Evolutionary conservation across 441 rosid genomes (phyloP), one percentile per base, ranked within the genome.

Genomic region (Populus hybrid): DNA sequence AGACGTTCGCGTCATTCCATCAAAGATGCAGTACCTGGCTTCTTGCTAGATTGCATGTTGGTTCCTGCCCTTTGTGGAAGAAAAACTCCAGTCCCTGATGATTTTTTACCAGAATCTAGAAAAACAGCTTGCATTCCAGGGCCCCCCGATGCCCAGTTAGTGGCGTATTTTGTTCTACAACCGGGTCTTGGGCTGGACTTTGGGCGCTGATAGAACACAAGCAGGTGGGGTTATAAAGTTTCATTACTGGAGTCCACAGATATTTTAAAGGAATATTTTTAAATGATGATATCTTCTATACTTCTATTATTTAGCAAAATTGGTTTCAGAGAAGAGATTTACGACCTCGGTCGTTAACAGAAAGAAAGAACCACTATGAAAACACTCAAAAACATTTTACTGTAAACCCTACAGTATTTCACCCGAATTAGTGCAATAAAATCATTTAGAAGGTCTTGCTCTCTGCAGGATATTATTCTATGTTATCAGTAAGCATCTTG

Each of bases 31-130:
- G n/a, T 80, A 91, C 98, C 92, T 83, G 97, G 84, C 76, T 81
- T 93, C 80, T 83, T 90, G 76, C 68, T 75, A 1, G 84, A 34
- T 69, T 78, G 88, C 5, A 78, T 73, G 75, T 77, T 82, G 67
- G 82, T 73, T 53, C 87, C 87, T 0, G 81, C 76, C 46, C 81
- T 82, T 28, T 75, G 86, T 2, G 99, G 99, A 69, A 94, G 89
- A 78, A 94, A 95, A 68, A 95, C 98, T 46, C 98, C 99, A 24
- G 99, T 95, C 7, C 99, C 98, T n/a, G 89, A 72, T 50, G 95
- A 77, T 75, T 79, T 86, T 18, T 86, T 75, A 19, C 92, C 90
- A 0, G 95, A 85, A 68, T 87, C 95, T 59, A 94, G 79, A 80
- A 95, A 94, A 67, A 94, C 73, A 11, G 97, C 97, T 85, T 90